Conservation (phyloP, 257 asterid species). For the Anisodus acutangulus region DNA sequence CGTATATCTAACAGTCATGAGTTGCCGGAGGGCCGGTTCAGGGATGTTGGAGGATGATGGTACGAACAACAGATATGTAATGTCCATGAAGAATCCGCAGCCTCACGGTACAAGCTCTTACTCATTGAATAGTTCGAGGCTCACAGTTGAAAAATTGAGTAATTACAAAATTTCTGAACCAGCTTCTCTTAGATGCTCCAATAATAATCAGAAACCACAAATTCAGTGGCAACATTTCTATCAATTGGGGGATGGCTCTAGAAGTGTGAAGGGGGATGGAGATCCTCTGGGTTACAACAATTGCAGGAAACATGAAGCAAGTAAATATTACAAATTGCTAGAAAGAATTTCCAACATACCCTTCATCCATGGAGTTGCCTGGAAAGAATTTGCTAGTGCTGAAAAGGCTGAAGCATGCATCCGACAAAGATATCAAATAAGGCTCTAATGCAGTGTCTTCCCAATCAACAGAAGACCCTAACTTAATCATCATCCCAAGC, state of each 20-base stretch:
- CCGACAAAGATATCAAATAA: constrained; percentile 29
- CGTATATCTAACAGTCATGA: constrained; percentile 31
- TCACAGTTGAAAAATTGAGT: constrained; percentile 34
- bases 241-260: constrained; percentile 30
- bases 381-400: constrained; percentile 18
- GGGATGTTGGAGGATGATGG: constrained; percentile 25
- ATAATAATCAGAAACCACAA: constrained; percentile 26
- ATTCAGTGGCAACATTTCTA: constrained; percentile 25
- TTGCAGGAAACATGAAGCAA: too few species aligned
- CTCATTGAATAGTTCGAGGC: constrained; percentile 25
- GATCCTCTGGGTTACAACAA: too few species aligned
- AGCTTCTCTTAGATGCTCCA: constrained; percentile 35
- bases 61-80: constrained; percentile 26
- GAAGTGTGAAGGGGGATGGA: constrained; percentile 18
- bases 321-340: too few species aligned
- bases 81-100: constrained; percentile 26
- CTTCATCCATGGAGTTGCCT: constrained; percentile 28
- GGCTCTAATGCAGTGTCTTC: constrained; percentile 34
- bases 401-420: constrained; percentile 26
- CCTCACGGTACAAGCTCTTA: constrained; percentile 27
- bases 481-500: constrained; percentile 25
- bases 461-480: constrained; percentile 23
- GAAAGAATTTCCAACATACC: too few species aligned
- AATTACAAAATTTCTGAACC: constrained; percentile 32
- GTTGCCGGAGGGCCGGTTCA: constrained; percentile 27